A percentile compares a stretch with the other conserved stretches of the same genome.
Evolutionary conservation across 805 yeast species (phyloP).

Genomic region (Debaryomyces tyrocola): DNA sequence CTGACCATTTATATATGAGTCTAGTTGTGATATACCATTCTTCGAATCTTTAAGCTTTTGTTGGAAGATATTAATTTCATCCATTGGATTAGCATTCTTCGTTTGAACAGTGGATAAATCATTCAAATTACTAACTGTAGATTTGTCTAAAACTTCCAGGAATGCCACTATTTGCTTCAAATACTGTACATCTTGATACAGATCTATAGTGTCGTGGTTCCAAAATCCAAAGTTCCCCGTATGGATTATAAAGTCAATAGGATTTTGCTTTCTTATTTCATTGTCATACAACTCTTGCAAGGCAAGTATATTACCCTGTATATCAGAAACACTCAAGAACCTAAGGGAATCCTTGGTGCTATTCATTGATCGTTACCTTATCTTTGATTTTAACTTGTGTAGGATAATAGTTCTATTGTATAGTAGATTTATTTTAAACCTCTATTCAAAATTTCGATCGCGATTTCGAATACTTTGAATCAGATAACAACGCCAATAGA

Average conservation of each 20-base stretch:
- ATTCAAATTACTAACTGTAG: constrained; percentile 50
- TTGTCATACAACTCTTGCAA: constrained; percentile 12
- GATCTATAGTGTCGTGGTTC: constrained; percentile 52
- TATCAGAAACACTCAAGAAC: constrained; percentile 24
- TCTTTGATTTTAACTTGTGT: too few relatives aligned
- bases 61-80: constrained; percentile 10
- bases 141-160: constrained; percentile 55
- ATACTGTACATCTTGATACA: constrained; percentile 54
- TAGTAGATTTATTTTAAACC: too few relatives aligned
- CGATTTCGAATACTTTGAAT: background rate
- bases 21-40: constrained; percentile 17
- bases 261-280: constrained; percentile 6
- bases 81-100: background rate
- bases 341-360: constrained; percentile 8
- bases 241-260: constrained; percentile 49
- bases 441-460: background rate
- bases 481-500: background rate
- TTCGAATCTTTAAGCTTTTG: constrained; percentile 6
- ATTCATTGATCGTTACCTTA: background rate
- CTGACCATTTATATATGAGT: constrained; percentile 34
- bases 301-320: constrained; percentile 27
- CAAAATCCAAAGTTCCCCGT: constrained; percentile 83
- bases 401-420: too few relatives aligned
- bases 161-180: constrained; percentile 67
- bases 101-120: constrained; percentile 39